Conservation (phyloP, 768 basidiomycete genomes). For the Tylopilus sp. region DNA sequence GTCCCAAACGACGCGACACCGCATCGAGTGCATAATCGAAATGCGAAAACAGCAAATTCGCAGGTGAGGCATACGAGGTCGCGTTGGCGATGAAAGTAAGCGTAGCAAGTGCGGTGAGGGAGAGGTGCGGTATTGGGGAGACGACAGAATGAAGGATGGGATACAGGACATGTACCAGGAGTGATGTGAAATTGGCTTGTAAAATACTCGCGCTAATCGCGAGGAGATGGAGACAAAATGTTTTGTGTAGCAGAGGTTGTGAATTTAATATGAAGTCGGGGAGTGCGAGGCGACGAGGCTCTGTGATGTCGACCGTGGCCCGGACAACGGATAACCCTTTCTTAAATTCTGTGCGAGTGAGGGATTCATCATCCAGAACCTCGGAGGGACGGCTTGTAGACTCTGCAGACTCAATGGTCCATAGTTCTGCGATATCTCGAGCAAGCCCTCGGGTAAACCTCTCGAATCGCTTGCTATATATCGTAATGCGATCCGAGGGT, state of each 20-base stretch:
- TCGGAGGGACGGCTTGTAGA: slow-evolving; percentile 16
- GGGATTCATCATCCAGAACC: slow-evolving; percentile 30
- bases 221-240: slow-evolving; percentile 71
- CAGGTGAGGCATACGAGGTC: slow-evolving; percentile 84
- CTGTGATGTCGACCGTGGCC: slow-evolving; percentile 52
- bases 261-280: slow-evolving; percentile 28
- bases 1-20: slow-evolving; percentile 78
- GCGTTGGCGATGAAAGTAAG: slow-evolving; percentile 67
- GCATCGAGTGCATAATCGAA: slow-evolving; percentile 96
- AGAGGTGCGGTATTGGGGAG: slow-evolving; percentile 63
- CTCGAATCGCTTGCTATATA: slow-evolving; percentile 48
- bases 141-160: slow-evolving; percentile 83
- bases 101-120: slow-evolving; percentile 71
- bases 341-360: slow-evolving; percentile 53
- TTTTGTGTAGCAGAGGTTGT: slow-evolving; percentile 67
- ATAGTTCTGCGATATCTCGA: slow-evolving; percentile 64
- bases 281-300: slow-evolving; percentile 25
- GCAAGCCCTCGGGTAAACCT: slow-evolving; percentile 63
- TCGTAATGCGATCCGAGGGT: not conserved
- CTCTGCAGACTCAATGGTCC: slow-evolving; percentile 50
- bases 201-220: slow-evolving; percentile 70
- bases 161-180: slow-evolving; percentile 80
- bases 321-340: slow-evolving; percentile 64
- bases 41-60: slow-evolving; percentile 87
- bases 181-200: slow-evolving; percentile 62